Evolutionary conservation across 2,329 filamentous ascomycete species (phyloP).

Genomic region (Fusarium sulawesiense): DNA sequence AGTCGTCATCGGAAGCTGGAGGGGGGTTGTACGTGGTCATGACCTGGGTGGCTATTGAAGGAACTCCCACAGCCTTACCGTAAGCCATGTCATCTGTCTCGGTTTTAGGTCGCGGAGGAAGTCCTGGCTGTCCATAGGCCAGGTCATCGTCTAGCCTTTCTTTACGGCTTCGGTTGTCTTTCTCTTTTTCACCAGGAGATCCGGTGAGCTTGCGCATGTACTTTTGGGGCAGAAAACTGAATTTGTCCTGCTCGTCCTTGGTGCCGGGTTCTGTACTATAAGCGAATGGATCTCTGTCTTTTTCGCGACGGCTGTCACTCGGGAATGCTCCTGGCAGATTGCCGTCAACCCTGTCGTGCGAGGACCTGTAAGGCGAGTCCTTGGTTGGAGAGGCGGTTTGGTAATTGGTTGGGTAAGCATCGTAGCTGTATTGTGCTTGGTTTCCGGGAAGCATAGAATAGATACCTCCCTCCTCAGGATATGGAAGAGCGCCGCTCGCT

Average conservation of each 20-base stretch:
- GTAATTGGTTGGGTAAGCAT: slow-evolving; percentile 51
- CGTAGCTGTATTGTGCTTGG: slow-evolving; percentile 55
- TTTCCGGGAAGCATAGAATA: slow-evolving; percentile 53
- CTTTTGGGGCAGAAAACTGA: slow-evolving; percentile 61
- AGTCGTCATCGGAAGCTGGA: slow-evolving; percentile 15
- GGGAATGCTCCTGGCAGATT: slow-evolving; percentile 51
- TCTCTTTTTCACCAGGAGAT: slow-evolving; percentile 44
- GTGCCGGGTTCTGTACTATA: slow-evolving; percentile 23
- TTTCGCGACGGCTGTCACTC: slow-evolving; percentile 46
- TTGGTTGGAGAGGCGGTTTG: slow-evolving; percentile 51
- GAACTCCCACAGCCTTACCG: slow-evolving; percentile 37
- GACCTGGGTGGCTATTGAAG: slow-evolving; percentile 39
- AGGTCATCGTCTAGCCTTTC: slow-evolving; percentile 59
- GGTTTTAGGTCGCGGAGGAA: slow-evolving; percentile 41
- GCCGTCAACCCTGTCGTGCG: slow-evolving; percentile 50
- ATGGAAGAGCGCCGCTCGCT: slow-evolving; percentile 51
- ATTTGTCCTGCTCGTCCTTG: slow-evolving; percentile 51
- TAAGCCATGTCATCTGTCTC: slow-evolving; percentile 43
- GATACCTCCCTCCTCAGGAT: slow-evolving; percentile 54
- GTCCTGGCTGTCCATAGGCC: slow-evolving; percentile 59
- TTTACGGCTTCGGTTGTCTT: slow-evolving; percentile 52
- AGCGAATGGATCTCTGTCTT: slow-evolving; percentile 42
- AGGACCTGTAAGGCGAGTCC: slow-evolving; percentile 53
- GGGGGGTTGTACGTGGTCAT: slow-evolving; percentile 45
- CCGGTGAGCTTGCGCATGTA: slow-evolving; percentile 55